Evolutionary conservation across 345 rosid genomes (phyloP).

Genomic region (Acer yangbiense): DNA sequence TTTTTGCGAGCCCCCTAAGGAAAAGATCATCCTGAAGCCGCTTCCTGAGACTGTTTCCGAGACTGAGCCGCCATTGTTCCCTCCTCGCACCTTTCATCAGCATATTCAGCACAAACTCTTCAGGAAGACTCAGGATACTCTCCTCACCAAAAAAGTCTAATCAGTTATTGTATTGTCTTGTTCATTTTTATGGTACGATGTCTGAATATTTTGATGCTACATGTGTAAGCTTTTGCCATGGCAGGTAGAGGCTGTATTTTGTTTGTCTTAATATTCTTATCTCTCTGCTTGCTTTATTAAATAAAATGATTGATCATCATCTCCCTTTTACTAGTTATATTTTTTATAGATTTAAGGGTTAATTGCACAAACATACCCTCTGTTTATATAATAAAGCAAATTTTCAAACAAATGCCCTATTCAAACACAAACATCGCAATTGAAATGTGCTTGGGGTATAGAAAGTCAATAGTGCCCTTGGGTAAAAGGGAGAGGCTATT

Average conservation of each 20-base stretch:
- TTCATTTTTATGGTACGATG: background rate
- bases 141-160: constrained; percentile 1
- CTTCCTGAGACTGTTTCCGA: constrained; percentile 64
- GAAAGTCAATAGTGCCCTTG: too few species aligned
- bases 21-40: constrained; percentile 86
- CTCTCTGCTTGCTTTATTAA: constrained; percentile 5
- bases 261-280: background rate
- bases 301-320: background rate
- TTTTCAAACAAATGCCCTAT: too few species aligned
- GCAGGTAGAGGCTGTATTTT: background rate
- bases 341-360: too few species aligned
- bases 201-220: background rate
- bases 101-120: constrained; percentile 85
- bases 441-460: too few species aligned
- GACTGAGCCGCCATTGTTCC: constrained; percentile 72
- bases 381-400: too few species aligned
- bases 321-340: background rate
- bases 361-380: too few species aligned
- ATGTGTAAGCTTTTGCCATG: background rate
- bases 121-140: constrained; percentile 52
- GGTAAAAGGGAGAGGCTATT: too few species aligned
- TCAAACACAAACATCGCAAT: too few species aligned
- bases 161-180: background rate
- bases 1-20: constrained; percentile 95
- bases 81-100: constrained; percentile 91